Evolutionary conservation across 441 rosid species (phyloP).

Genomic region (Eruca vesicaria): DNA sequence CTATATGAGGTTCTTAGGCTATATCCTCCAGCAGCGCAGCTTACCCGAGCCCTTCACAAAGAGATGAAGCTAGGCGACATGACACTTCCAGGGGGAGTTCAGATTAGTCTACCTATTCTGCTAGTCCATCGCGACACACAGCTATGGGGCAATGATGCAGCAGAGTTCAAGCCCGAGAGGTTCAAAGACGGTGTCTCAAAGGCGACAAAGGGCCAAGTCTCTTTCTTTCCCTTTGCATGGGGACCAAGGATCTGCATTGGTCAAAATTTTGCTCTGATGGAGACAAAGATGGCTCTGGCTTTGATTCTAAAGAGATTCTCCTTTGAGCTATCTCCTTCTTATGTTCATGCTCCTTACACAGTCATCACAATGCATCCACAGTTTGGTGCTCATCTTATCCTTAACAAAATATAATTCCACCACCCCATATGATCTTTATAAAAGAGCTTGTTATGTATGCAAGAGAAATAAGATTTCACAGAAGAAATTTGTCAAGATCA

Average conservation of each 20-base stretch:
- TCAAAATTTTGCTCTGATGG: no score
- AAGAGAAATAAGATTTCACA: not conserved
- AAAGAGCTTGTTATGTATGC: not conserved
- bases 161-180: conserved; percentile 42
- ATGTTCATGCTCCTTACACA: no score
- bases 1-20: no score
- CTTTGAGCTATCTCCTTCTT: no score
- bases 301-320: no score
- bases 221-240: no score
- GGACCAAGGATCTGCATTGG: no score
- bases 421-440: not conserved
- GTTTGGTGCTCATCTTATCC: not conserved
- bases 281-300: no score
- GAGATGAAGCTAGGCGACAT: conserved; percentile 39
- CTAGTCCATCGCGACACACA: conserved; percentile 38
- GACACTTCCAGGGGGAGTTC: conserved; percentile 33
- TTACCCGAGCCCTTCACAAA: conserved; percentile 18
- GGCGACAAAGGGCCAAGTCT: no score
- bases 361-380: not conserved
- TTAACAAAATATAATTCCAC: not conserved
- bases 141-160: conserved; percentile 42
- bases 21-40: no score
- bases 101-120: conserved; percentile 23
- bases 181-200: conserved; percentile 44
- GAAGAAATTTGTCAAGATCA: not conserved